A percentile compares a stretch with the other conserved stretches of the same genome.
phyloP scores from a whole-genome alignment of 2,329 filamentous ascomycete genomes.

The Diaporthe sp. region DNA sequence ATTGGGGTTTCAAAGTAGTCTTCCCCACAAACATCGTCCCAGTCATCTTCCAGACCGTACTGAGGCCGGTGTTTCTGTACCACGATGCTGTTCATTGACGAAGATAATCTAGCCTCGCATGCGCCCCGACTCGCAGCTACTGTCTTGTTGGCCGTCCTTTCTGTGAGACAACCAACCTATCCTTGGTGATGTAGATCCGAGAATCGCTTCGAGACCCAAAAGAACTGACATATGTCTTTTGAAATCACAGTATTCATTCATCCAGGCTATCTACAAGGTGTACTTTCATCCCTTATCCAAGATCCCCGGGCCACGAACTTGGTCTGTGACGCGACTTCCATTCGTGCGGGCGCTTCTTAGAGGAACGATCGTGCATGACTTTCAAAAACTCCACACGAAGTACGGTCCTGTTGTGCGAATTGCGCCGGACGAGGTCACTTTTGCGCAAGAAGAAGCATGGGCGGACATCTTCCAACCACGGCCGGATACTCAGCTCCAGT shows the following conservation, averaged over 20 bases:
- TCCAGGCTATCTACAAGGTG: conserved; percentile 39
- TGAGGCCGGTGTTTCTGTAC: too few relatives aligned
- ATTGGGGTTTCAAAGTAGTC: too few relatives aligned
- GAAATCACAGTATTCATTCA: conserved; percentile 32
- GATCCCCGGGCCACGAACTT: conserved; percentile 40
- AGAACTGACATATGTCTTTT: neutral
- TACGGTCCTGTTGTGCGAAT: conserved; percentile 42
- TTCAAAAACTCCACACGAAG: conserved; percentile 38
- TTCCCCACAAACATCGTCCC: too few relatives aligned
- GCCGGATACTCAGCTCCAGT: conserved; percentile 37
- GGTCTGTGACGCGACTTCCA: conserved; percentile 40
- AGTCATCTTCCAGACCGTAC: too few relatives aligned
- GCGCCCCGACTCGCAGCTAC: too few relatives aligned
- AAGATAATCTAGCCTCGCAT: too few relatives aligned
- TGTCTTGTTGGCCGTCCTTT: too few relatives aligned
- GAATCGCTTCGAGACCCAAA: too few relatives aligned
- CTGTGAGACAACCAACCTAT: too few relatives aligned
- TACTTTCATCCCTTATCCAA: conserved; percentile 42
- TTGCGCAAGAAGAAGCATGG: conserved; percentile 26
- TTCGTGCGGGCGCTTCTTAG: conserved; percentile 39
- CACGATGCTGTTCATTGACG: too few relatives aligned
- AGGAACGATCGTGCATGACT: conserved; percentile 43
- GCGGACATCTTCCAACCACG: conserved; percentile 8
- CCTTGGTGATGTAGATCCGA: too few relatives aligned
- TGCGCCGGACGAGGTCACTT: conserved; percentile 42